Evolutionary conservation across 2,329 filamentous ascomycete genomes (phyloP).

Genomic region (Leptodontidium sp.): DNA sequence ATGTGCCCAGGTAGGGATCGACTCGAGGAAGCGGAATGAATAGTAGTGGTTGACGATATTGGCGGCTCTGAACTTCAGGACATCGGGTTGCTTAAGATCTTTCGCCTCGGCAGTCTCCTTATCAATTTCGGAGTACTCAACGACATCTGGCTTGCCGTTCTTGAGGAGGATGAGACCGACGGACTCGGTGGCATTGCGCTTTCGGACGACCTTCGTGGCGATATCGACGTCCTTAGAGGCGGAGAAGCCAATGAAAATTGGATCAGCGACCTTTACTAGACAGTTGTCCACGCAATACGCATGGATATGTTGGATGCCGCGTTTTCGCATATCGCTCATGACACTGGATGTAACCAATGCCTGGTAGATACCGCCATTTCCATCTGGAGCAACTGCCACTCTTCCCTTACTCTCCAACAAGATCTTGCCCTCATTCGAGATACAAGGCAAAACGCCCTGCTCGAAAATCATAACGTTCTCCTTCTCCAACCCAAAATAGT

Average conservation of each 20-base stretch:
- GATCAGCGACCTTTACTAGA: constrained; percentile 98
- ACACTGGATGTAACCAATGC: constrained; percentile 83
- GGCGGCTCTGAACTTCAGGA: constrained; percentile 95
- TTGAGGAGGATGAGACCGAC: constrained; percentile 94
- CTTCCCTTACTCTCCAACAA: constrained; percentile 88
- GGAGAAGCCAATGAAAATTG: constrained; percentile 92
- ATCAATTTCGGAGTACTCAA: constrained; percentile 99
- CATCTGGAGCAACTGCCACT: constrained; percentile 93
- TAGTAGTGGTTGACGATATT: constrained; percentile 99
- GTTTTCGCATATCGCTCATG: constrained; percentile 85
- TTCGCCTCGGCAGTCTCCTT: constrained; percentile 85
- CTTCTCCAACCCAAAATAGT: constrained; percentile 87
- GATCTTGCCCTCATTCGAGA: constrained; percentile 98
- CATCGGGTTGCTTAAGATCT: constrained; percentile 79
- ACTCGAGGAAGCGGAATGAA: constrained; percentile 90
- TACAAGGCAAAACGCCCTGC: constrained; percentile 95
- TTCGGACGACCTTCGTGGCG: constrained; percentile 98
- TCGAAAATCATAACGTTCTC: constrained; percentile 94
- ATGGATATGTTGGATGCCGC: constrained; percentile 93
- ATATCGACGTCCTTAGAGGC: constrained; percentile 91
- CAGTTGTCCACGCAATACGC: constrained; percentile 99
- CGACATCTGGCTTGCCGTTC: constrained; percentile 95
- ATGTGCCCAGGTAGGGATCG: constrained; percentile 85
- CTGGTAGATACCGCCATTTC: constrained; percentile 96
- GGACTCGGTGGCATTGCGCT: constrained; percentile 94